phyloP scores from a whole-genome alignment of 371 early-diverging fungal species.

The Lichtheimia hyalospora region DNA sequence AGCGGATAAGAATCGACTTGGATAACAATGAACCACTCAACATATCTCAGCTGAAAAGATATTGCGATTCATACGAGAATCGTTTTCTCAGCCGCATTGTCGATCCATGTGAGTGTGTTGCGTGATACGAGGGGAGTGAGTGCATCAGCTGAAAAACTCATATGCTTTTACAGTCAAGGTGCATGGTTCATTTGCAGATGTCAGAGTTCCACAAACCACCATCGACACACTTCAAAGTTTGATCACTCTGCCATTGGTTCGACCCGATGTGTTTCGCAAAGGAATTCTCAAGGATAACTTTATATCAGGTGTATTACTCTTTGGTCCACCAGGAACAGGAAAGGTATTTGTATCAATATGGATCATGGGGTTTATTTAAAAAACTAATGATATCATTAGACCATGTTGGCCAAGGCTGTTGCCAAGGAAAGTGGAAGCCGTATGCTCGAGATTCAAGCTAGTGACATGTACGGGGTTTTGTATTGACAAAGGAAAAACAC shows the following conservation, averaged over 20 bases:
- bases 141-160: not conserved
- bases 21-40: conserved; percentile 18
- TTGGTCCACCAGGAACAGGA: conserved; percentile 98
- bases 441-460: conserved; percentile 92
- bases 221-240: conserved; percentile 85
- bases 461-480: conserved; percentile 69
- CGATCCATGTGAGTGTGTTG: conserved; percentile 52
- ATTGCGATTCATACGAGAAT: conserved; percentile 56
- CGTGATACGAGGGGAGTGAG: not conserved
- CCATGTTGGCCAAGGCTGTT: conserved; percentile 95
- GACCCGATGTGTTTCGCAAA: conserved; percentile 76
- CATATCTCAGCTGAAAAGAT: conserved; percentile 24
- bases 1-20: not conserved
- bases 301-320: conserved; percentile 85
- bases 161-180: conserved; percentile 42
- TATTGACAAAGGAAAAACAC: not conserved
- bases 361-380: not conserved
- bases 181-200: conserved; percentile 63
- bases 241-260: conserved; percentile 79
- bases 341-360: conserved; percentile 35
- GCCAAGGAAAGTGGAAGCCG: conserved; percentile 94
- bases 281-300: conserved; percentile 80
- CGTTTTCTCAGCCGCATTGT: conserved; percentile 61
- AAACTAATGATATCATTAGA: conserved; percentile 49
- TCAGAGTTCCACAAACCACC: conserved; percentile 61